Evolutionary conservation across 2,329 filamentous ascomycete species (phyloP).

Genomic region (Fusarium brevicatenulatum): DNA sequence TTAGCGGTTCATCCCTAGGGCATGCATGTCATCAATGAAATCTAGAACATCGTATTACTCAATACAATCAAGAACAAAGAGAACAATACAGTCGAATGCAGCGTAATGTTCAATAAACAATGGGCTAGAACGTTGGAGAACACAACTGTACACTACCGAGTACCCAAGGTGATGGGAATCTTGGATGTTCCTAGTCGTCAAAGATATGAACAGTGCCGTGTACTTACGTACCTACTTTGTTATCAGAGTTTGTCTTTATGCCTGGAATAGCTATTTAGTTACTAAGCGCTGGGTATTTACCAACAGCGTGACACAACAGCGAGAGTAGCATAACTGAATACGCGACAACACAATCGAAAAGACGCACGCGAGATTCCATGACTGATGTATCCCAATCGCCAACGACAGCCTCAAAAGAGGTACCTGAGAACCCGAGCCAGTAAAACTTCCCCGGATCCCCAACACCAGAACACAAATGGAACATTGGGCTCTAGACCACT

Average conservation of each 20-base stretch:
- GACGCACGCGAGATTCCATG: neutral
- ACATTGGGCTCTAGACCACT: neutral
- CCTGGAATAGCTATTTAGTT: neutral
- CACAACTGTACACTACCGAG: neutral
- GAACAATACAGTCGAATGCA: neutral
- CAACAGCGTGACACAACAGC: neutral
- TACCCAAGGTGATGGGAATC: neutral
- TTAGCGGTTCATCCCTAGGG: neutral
- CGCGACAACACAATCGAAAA: neutral
- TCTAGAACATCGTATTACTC: neutral
- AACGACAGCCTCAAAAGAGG: neutral
- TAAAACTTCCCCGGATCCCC: neutral
- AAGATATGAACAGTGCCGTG: neutral
- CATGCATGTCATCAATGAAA: neutral
- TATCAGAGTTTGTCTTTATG: neutral
- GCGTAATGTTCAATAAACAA: neutral
- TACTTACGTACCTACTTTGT: neutral
- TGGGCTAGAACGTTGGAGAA: neutral
- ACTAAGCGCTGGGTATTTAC: neutral
- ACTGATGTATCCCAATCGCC: constrained; percentile 1
- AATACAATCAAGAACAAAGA: neutral
- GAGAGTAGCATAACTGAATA: neutral
- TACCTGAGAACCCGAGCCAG: constrained; percentile 18
- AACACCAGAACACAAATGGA: neutral
- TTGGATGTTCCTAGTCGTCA: neutral